Conservation (phyloP, 1,284 basidiomycete genomes). For the Leccinum ponderosum region DNA sequence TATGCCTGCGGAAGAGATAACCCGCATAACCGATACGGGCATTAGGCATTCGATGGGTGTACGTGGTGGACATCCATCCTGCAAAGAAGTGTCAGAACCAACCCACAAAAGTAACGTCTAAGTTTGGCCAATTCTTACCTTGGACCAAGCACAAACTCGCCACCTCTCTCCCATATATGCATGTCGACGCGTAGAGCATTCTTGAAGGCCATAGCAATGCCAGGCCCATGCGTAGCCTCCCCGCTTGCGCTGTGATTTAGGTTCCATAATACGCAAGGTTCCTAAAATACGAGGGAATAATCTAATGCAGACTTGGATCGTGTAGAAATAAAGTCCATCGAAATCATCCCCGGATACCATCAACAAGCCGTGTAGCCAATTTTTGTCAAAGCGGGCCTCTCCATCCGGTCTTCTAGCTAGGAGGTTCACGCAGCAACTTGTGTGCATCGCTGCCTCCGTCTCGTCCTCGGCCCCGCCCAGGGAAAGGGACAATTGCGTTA, state of each 20-base stretch:
- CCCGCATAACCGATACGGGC: constrained; percentile 55
- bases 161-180: constrained; percentile 79
- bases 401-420: constrained; percentile 22
- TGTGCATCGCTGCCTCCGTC: constrained; percentile 34
- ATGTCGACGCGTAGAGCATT: constrained; percentile 69
- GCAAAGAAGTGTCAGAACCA: not conserved
- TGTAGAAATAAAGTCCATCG: constrained; percentile 22
- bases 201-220: constrained; percentile 68
- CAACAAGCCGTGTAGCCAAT: constrained; percentile 19
- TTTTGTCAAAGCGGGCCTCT: not conserved
- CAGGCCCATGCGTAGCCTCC: constrained; percentile 54
- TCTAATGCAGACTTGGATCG: constrained; percentile 18
- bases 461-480: constrained; percentile 31
- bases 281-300: constrained; percentile 14
- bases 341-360: constrained; percentile 16
- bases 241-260: constrained; percentile 34
- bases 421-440: constrained; percentile 27
- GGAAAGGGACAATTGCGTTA: constrained; percentile 49
- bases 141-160: constrained; percentile 67
- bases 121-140: constrained; percentile 44
- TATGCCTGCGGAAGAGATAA: constrained; percentile 51
- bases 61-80: constrained; percentile 58
- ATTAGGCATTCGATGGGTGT: constrained; percentile 73
- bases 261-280: constrained; percentile 48
- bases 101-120: constrained; percentile 15